These are phyloP conservation scores for Phytophthora crassamura DNA, from an alignment of 352 stramenopile genomes.

Conservation along the genomic window DNA sequence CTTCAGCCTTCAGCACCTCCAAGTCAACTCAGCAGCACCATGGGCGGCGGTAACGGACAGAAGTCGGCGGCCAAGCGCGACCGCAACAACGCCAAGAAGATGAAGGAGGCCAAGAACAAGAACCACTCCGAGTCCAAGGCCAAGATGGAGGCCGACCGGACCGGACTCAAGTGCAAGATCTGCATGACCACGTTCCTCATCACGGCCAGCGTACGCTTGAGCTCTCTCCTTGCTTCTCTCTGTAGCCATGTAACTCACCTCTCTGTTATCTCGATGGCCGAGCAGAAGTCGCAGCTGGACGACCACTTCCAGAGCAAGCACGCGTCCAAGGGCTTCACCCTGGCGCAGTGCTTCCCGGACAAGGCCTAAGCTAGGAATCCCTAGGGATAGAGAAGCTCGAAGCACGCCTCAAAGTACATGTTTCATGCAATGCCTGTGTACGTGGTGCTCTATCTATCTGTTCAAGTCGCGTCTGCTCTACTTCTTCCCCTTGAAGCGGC, in stretches of 20 bases:
- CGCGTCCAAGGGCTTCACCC: slow-evolving; percentile 70
- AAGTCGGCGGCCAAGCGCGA: slow-evolving; percentile 85
- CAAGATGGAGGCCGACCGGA: slow-evolving; percentile 85
- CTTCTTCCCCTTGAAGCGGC: slow-evolving; percentile 45
- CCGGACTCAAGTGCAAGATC: slow-evolving; percentile 89
- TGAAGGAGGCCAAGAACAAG: slow-evolving; percentile 84
- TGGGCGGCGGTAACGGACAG: slow-evolving; percentile 87
- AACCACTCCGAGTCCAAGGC: slow-evolving; percentile 80
- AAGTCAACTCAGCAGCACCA: slow-evolving; percentile 35
- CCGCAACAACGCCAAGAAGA: slow-evolving; percentile 87
- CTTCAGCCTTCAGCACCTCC: background rate
- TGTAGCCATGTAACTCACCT: slow-evolving; percentile 6
- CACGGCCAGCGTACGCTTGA: slow-evolving; percentile 65
- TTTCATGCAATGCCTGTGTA: slow-evolving; percentile 22
- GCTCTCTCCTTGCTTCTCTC: background rate
- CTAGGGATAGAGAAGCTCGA: slow-evolving; percentile 15
- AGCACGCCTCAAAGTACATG: slow-evolving; percentile 21
- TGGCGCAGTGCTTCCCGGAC: slow-evolving; percentile 80
- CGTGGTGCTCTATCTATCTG: slow-evolving; percentile 28
- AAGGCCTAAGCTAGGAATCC: no score
- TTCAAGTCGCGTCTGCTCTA: slow-evolving; percentile 10
- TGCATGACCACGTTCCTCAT: slow-evolving; percentile 90
- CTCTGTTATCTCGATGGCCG: slow-evolving; percentile 4
- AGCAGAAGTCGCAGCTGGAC: slow-evolving; percentile 69
- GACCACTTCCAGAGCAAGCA: slow-evolving; percentile 89